These are phyloP conservation scores for Nothophytophthora sp. DNA, from an alignment of 352 stramenopile species.

Conservation along the genomic window DNA sequence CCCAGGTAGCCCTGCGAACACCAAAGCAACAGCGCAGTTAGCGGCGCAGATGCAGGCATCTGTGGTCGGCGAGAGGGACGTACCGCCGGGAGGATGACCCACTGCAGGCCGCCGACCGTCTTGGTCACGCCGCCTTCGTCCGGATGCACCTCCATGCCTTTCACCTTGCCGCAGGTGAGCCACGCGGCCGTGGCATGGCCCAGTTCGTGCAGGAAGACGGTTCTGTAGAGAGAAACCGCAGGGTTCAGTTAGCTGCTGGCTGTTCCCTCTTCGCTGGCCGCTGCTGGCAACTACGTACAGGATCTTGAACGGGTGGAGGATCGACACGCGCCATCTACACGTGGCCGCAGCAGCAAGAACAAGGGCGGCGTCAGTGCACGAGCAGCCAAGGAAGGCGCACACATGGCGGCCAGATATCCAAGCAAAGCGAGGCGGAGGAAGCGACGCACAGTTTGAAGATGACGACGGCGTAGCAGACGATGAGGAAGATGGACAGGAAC, in stretches of 20 bases:
- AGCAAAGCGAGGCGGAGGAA: no score
- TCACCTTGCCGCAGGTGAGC: conserved; percentile 88
- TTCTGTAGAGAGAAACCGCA: conserved; percentile 47
- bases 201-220: conserved; percentile 88
- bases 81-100: conserved; percentile 77
- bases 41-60: no score
- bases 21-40: conserved; percentile 1
- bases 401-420: no score
- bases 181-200: conserved; percentile 82
- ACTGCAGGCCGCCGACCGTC: conserved; percentile 66
- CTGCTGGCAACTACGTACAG: no score
- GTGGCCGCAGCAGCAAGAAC: no score
- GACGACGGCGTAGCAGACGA: conserved; percentile 78
- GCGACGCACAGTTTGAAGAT: conserved; percentile 89
- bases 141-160: conserved; percentile 88
- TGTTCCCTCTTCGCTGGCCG: no score
- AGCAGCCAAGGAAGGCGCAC: no score
- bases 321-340: conserved; percentile 82
- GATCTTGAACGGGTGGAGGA: conserved; percentile 90
- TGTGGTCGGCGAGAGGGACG: no score
- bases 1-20: conserved; percentile 73
- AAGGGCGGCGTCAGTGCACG: no score
- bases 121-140: conserved; percentile 90
- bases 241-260: neutral
- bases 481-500: conserved; percentile 87